Evolutionary conservation across 2,329 filamentous ascomycete genomes (phyloP), one percentile per base, ranked within the genome.

Genomic region (Alternaria angustiovoidea): DNA sequence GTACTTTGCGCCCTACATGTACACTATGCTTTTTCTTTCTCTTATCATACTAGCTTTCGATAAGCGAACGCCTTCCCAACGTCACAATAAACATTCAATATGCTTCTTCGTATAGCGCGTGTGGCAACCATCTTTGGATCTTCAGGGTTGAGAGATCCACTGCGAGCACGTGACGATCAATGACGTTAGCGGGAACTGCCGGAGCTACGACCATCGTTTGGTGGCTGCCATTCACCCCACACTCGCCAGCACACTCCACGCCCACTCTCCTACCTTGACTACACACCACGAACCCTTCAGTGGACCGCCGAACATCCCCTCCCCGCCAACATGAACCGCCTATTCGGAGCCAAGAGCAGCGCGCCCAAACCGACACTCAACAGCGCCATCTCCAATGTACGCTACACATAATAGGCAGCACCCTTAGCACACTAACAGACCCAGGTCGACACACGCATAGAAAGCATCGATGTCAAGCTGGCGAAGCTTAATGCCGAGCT

Each of bases 391-490:
- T 80, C 84, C 78, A 95, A 92, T 84, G 91, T 95, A 80, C 64
- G 80, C 68, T 54, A 34, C 54, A 49, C 60, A n/a, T 51, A 28
- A 52, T 30, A 39, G 32, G 54, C 44, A 51, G 26, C 48, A 5
- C 51, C 34, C 44, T 32, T 14, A 56, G 52, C 53, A 46, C 48
- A 57, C 68, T 77, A 51, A 76, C 63, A 22, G 14, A 1, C 8
- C n/a, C 61, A 91, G 89, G 86, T 91, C 75, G 93, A 97, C 83
- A 87, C 88, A 61, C 88, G 93, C 51, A 88, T 97, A 78, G 89
- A 93, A 75, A 89, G 87, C 66, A 90, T 97, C 83, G 95, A 98
- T 82, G 94, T 97, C 64, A 97, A 98, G 78, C 91, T 98, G 72
- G 91, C 94, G 62, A 91, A 93, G 65, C 87, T 97, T 73, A 97